Conservation (phyloP, 2,329 filamentous ascomycete species). For the Curvularia eragrostidis region DNA sequence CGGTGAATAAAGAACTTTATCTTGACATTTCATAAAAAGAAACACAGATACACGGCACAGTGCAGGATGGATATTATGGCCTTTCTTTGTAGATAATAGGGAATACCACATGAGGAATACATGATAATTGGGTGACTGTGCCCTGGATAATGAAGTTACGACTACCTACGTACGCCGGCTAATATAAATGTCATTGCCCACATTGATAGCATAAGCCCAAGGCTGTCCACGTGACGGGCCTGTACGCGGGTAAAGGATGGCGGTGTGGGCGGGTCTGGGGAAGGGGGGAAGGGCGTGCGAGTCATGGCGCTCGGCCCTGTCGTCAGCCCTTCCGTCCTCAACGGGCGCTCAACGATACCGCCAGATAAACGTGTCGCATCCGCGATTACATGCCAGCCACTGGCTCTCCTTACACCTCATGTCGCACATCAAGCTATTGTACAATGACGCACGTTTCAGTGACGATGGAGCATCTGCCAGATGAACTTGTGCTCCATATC, state of each 20-base stretch:
- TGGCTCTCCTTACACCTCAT: neutral
- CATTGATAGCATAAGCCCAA: neutral
- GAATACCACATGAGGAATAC: neutral
- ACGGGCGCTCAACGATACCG: conserved; percentile 15
- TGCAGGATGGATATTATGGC: neutral
- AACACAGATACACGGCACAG: neutral
- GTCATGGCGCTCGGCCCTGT: conserved; percentile 23
- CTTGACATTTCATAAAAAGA: neutral
- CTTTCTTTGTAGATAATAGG: neutral
- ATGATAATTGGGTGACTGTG: neutral
- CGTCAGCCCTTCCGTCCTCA: conserved; percentile 28
- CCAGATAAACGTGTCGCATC: conserved; percentile 23
- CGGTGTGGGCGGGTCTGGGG: conserved; percentile 4
- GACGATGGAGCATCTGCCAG: conserved; percentile 39
- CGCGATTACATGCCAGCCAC: conserved; percentile 7
- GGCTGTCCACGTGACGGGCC: neutral
- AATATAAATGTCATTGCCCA: neutral
- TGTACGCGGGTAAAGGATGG: conserved; percentile 3
- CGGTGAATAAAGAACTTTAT: neutral
- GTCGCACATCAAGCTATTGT: neutral
- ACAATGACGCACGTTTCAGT: neutral
- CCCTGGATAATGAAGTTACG: neutral
- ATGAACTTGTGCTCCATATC: conserved; percentile 55
- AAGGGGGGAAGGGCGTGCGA: conserved; percentile 8
- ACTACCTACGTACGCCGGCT: neutral